Evolutionary conservation across 2,329 filamentous ascomycete genomes (phyloP), one percentile per base, ranked within the genome.

Genomic region (Calonectria pteridis): DNA sequence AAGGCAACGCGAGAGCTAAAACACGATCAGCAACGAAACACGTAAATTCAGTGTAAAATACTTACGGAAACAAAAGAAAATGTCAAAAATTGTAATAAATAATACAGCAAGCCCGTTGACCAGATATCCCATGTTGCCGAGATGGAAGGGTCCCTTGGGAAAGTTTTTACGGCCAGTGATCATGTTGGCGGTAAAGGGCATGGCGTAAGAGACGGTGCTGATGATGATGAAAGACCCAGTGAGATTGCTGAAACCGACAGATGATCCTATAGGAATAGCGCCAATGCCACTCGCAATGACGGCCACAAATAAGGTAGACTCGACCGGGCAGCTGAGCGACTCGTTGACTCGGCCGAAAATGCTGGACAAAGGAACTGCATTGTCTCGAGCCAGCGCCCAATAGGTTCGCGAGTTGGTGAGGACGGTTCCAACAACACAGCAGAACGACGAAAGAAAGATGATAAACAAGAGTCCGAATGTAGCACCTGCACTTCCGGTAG

Each of bases 191-290:
- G 67, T 66, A 14, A 81, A 74, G 0, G 79, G 79, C 7, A 79
- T 80, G 0, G 78, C 79, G 9, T 81, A 81, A 0, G 79, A 81
- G 6, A 81, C 73, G 2, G 79, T 77, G 0, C 76, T 80, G 31
- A 81, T 77, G 16, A 80, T 81, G n/a, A 81, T 81, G 28, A 81
- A 81, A 0, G 79, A 81, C 5, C 79, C 79, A 0, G 79, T 81
- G 11, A 81, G 53, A 2, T 81, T 81, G 6, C 72, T 81, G 51
- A 81, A 81, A 0, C 79, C 79, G 0, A 79, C 79, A 0, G 79
- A 58, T 16, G 78, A 81, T 23, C 78, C 79, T 0, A 81, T 63
- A 0, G 79, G 79, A 10, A 81, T 81, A 0, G 78, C 79, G 1
- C 79, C 79, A 6, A 81, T 76, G 1, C 75, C 79, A 0, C 78